Percentiles rank a stretch among this genome's conserved stretches.
Conservation (phyloP, 2,329 filamentous ascomycete species). For the Epichloe gansuensis region DNA sequence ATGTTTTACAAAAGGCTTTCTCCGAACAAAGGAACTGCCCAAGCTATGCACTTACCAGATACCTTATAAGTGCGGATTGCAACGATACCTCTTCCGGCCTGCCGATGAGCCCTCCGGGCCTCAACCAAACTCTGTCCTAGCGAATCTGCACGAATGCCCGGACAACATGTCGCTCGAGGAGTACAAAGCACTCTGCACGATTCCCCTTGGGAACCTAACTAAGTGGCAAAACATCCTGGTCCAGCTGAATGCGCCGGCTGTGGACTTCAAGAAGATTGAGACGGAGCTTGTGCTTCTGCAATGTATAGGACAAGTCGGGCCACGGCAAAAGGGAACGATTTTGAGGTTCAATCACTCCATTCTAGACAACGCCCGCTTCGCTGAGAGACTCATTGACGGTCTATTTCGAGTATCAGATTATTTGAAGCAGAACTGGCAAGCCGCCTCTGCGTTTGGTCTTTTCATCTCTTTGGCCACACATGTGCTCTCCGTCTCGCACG, state of each 20-base stretch:
- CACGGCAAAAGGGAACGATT: accelerated
- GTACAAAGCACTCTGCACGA: constrained; percentile 27
- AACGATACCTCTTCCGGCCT: constrained; percentile 8
- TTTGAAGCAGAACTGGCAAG: constrained; percentile 3
- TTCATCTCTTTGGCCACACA: not conserved
- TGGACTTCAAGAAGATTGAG: constrained; percentile 14
- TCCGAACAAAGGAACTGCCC: not conserved
- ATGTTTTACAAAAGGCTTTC: constrained; percentile 1
- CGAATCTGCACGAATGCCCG: constrained; percentile 35
- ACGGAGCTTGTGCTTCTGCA: constrained; percentile 11
- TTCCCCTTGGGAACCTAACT: constrained; percentile 9
- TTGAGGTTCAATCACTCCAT: constrained; percentile 5
- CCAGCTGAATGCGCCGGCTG: constrained; percentile 10
- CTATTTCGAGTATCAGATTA: not conserved
- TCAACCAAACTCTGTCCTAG: constrained; percentile 38
- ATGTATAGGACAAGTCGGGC: constrained; percentile 11
- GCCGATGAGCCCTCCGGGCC: constrained; percentile 3
- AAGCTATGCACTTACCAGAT: constrained; percentile 9
- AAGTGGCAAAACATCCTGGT: constrained; percentile 13
- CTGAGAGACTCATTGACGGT: not conserved
- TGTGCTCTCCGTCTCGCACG: not conserved
- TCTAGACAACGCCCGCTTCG: not conserved
- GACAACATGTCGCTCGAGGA: constrained; percentile 35
- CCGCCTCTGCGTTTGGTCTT: not conserved
- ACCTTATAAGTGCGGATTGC: constrained; percentile 6